Evolutionary conservation across 176 grass and related monocot species (phyloP).

Genomic region (Zoysia pacifica): DNA sequence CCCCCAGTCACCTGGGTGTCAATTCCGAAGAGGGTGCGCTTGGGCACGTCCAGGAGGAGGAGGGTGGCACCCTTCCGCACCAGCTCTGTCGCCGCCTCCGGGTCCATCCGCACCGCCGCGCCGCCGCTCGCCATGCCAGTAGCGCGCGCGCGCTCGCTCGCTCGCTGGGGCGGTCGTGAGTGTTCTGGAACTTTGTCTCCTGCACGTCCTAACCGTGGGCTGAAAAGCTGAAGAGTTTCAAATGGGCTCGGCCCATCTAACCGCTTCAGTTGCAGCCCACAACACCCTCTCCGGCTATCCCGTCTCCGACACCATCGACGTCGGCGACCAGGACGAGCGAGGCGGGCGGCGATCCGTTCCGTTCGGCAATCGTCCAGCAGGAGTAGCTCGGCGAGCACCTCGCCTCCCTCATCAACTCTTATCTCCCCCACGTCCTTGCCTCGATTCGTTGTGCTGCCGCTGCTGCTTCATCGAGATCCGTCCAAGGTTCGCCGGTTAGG

Average conservation of each 20-base stretch:
- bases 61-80: conserved; percentile 71
- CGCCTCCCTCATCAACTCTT: not conserved
- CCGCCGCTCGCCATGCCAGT: conserved; percentile 25
- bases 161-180: not conserved
- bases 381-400: not conserved
- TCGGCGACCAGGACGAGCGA: not conserved
- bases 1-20: conserved; percentile 66
- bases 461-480: not conserved
- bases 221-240: not conserved
- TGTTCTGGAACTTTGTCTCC: conserved; percentile 15
- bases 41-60: conserved; percentile 80
- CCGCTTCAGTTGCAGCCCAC: not conserved
- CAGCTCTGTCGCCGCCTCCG: conserved; percentile 61
- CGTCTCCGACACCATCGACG: not conserved
- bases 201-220: not conserved
- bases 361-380: not conserved
- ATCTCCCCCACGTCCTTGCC: not conserved
- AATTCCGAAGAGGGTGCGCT: conserved; percentile 69
- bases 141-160: not conserved
- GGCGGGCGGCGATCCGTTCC: not conserved
- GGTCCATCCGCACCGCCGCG: conserved; percentile 55
- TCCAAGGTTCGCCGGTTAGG: not conserved
- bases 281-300: not conserved
- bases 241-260: conserved; percentile 10
- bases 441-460: not conserved